Percentiles rank a stretch among this genome's conserved stretches.
Conservation (phyloP, 768 basidiomycete genomes). For the Leccinellum luteum region DNA sequence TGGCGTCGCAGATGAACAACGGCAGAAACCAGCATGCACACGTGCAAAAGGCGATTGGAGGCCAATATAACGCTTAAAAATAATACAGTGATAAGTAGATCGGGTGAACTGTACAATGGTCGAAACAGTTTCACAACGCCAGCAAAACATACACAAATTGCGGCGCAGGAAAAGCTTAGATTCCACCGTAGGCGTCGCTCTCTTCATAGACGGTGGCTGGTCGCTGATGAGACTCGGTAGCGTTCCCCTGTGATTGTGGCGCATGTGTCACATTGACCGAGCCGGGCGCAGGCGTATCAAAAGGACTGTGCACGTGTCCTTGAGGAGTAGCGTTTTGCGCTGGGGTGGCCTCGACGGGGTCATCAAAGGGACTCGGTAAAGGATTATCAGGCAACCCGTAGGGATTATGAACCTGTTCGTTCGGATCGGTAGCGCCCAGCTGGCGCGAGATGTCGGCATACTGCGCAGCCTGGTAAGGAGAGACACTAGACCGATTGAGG, state of each 20-base stretch:
- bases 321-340: conserved; percentile 35
- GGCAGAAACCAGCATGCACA: conserved; percentile 24
- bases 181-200: conserved; percentile 69
- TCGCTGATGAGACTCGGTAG: conserved; percentile 31
- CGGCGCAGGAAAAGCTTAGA: conserved; percentile 36
- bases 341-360: conserved; percentile 8
- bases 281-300: conserved; percentile 11
- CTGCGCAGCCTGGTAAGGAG: conserved; percentile 73
- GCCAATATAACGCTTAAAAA: conserved; percentile 9
- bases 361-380: conserved; percentile 31
- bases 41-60: background rate
- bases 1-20: conserved; percentile 22
- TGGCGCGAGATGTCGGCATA: conserved; percentile 67
- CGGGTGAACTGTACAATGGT: conserved; percentile 19
- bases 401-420: conserved; percentile 12
- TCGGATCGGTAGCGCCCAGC: conserved; percentile 38
- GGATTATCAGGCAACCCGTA: conserved; percentile 20
- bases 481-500: conserved; percentile 63
- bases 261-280: conserved; percentile 8
- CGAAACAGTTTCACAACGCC: conserved; percentile 10
- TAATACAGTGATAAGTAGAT: conserved; percentile 26
- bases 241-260: conserved; percentile 8
- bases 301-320: conserved; percentile 23
- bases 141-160: conserved; percentile 5
- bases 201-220: conserved; percentile 54